Evolutionary conservation across 768 basidiomycete species (phyloP).

Genomic region (Suillus luteus): DNA sequence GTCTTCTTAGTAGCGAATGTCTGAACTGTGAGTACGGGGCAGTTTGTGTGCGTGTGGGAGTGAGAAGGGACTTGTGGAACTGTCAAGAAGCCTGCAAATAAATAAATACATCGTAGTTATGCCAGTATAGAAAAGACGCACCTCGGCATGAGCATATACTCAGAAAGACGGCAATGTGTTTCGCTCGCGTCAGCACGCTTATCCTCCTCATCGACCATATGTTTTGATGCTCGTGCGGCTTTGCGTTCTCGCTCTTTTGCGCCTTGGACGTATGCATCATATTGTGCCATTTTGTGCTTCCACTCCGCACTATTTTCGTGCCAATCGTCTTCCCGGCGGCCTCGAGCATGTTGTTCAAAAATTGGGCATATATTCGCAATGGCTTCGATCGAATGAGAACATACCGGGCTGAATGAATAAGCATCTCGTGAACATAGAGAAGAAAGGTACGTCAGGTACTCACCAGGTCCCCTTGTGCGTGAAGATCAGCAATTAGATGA

Average conservation of each 20-base stretch:
- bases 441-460: conserved; percentile 25
- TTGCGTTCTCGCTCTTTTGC: conserved; percentile 51
- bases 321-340: conserved; percentile 54
- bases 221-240: conserved; percentile 43
- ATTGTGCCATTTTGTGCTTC: conserved; percentile 51
- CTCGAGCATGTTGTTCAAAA: conserved; percentile 39
- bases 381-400: conserved; percentile 64
- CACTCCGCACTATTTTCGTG: conserved; percentile 46
- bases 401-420: conserved; percentile 54
- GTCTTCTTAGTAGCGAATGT: too few species aligned
- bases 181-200: conserved; percentile 23
- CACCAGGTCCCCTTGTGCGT: conserved; percentile 55
- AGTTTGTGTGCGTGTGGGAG: too few species aligned
- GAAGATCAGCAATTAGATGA: conserved; percentile 56
- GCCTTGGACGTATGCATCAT: conserved; percentile 49
- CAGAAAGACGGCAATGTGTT: too few species aligned
- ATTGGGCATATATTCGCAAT: conserved; percentile 56
- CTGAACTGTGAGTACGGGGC: too few species aligned
- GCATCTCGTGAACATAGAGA: neutral
- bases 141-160: too few species aligned
- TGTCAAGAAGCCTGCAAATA: too few species aligned
- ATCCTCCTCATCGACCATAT: conserved; percentile 35
- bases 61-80: too few species aligned
- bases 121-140: too few species aligned
- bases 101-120: too few species aligned